Evolutionary conservation across 1,139 yeast species (phyloP).

Genomic region (Candida albicans): DNA sequence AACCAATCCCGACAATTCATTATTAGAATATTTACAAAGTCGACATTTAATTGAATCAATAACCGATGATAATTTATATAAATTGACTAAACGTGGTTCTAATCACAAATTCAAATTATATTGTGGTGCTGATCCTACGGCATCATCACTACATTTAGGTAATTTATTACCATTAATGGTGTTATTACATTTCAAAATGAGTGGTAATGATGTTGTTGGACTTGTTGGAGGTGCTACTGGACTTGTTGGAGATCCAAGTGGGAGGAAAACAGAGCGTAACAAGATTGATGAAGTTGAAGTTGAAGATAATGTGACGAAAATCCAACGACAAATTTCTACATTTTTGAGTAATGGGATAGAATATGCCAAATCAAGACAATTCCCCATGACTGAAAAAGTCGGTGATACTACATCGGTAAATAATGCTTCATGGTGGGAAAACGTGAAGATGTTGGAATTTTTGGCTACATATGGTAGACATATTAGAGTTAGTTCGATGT

Average conservation of each 20-base stretch:
- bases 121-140: conserved; percentile 98
- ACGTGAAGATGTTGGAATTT: conserved; percentile 72
- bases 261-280: conserved; percentile 73
- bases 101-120: conserved; percentile 57
- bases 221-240: conserved; percentile 99
- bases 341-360: conserved; percentile 66
- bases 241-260: conserved; percentile 95
- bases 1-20: conserved; percentile 38
- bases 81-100: conserved; percentile 24
- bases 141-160: conserved; percentile 85
- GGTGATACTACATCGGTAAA: conserved; percentile 35
- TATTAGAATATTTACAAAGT: conserved; percentile 45
- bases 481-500: conserved; percentile 83
- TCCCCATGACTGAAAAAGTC: conserved; percentile 26
- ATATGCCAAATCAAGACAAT: conserved; percentile 59
- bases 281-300: conserved; percentile 54
- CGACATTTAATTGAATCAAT: conserved; percentile 50
- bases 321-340: conserved; percentile 58
- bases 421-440: conserved; percentile 86
- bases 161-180: conserved; percentile 86
- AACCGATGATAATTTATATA: conserved; percentile 47
- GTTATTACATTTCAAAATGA: conserved; percentile 73
- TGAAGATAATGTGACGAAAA: conserved; percentile 57
- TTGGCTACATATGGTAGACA: conserved; percentile 74
- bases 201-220: conserved; percentile 83